phyloP scores from a whole-genome alignment of 306 rosid species.

The Acacia melanoxylon region DNA sequence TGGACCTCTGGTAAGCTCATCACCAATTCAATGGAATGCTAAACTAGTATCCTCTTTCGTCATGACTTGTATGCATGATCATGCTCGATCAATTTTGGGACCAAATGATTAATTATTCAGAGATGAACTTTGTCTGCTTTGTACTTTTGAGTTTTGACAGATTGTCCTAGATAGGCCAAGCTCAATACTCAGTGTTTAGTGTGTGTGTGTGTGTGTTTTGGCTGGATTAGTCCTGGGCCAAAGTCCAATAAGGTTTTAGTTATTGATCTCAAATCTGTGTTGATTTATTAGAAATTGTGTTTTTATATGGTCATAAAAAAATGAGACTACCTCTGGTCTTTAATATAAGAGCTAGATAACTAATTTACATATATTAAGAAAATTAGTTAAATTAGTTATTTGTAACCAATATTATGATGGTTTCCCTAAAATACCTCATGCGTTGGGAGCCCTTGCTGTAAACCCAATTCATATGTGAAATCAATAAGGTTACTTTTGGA shows the following conservation, averaged over 20 bases:
- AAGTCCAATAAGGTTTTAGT: neutral
- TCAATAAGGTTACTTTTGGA: too few species aligned
- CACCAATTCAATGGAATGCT: slow-evolving; percentile 5
- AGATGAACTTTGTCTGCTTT: neutral
- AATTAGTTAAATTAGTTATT: too few species aligned
- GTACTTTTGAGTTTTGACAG: slow-evolving; percentile 12
- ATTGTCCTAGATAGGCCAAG: neutral
- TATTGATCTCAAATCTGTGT: neutral
- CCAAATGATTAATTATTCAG: neutral
- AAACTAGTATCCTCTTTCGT: slow-evolving; percentile 6
- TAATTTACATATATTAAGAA: too few species aligned
- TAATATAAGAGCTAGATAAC: too few species aligned
- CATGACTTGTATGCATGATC: neutral
- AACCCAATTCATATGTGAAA: too few species aligned
- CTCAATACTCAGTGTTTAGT: neutral
- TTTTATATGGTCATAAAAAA: neutral
- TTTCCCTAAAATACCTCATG: too few species aligned
- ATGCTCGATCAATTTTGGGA: neutral
- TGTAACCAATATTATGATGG: too few species aligned
- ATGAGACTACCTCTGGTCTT: neutral
- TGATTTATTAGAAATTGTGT: neutral
- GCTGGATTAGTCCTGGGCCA: neutral
- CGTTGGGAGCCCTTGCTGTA: too few species aligned
- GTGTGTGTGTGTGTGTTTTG: neutral
- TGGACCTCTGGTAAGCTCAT: slow-evolving; percentile 83